Evolutionary conservation across 2,329 filamentous ascomycete species (phyloP).

Genomic region (Trichoderma sp.): DNA sequence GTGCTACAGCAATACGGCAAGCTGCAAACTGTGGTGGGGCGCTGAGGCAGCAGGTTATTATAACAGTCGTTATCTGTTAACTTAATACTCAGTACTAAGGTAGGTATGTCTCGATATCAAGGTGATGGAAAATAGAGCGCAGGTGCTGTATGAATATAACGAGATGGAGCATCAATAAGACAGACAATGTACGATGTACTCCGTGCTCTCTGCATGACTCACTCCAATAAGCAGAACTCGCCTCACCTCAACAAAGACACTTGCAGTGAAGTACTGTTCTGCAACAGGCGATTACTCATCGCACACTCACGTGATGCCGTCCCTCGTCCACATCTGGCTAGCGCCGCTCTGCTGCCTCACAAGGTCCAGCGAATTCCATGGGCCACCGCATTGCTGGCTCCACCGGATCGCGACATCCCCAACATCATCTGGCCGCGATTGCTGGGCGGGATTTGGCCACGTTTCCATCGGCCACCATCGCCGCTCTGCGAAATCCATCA

Average conservation of each 20-base stretch:
- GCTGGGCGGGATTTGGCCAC: neutral
- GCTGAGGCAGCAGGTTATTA: neutral
- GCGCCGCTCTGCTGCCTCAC: neutral
- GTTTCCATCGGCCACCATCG: constrained; percentile 24
- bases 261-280: too few relatives aligned
- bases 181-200: too few relatives aligned
- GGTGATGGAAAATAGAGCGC: too few relatives aligned
- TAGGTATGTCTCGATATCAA: too few relatives aligned
- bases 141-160: too few relatives aligned
- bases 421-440: constrained; percentile 22
- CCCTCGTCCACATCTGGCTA: neutral
- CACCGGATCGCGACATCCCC: constrained; percentile 19
- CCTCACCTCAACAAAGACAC: too few relatives aligned
- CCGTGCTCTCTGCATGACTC: neutral
- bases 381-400: constrained; percentile 16
- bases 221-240: neutral
- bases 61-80: too few relatives aligned
- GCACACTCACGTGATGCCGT: neutral
- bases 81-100: too few relatives aligned
- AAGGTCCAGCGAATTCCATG: constrained; percentile 15
- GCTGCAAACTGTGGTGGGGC: neutral
- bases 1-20: neutral
- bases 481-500: constrained; percentile 29
- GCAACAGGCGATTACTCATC: neutral
- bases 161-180: too few relatives aligned